These are phyloP conservation scores for Polygonum maritimum DNA, from an alignment of 148 eudicot genomes.

Conservation along the genomic window DNA sequence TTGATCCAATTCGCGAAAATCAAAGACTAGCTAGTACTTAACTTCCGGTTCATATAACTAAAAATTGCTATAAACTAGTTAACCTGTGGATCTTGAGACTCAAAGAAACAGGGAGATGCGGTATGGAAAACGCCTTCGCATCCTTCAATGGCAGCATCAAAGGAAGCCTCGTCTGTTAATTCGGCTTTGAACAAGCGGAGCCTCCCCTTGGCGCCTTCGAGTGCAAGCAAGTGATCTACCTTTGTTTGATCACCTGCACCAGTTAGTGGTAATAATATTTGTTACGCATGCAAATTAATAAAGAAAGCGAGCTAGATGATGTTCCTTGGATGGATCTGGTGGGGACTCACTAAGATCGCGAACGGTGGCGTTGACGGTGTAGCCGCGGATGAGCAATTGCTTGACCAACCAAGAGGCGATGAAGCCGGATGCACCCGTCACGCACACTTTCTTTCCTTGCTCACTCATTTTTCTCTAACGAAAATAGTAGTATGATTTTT, in stretches of 20 bases:
- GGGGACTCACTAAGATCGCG: conserved; percentile 6
- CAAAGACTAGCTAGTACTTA: no score
- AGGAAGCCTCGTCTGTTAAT: conserved; percentile 22
- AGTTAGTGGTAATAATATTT: no score
- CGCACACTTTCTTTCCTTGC: conserved; percentile 15
- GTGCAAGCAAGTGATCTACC: conserved; percentile 27
- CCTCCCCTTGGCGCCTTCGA: conserved; percentile 34
- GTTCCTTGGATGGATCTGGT: no score
- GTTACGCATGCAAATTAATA: neutral
- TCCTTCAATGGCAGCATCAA: conserved; percentile 25
- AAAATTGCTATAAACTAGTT: neutral
- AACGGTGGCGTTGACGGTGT: conserved; percentile 18
- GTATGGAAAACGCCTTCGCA: conserved; percentile 34
- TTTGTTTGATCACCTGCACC: conserved; percentile 2
- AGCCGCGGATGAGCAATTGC: conserved; percentile 17
- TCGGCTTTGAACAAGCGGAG: conserved; percentile 36
- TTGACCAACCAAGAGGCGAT: conserved; percentile 19
- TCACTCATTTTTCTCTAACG: conserved; percentile 9
- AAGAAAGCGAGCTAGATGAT: no score
- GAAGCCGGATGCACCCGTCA: conserved; percentile 21
- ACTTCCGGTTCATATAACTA: no score
- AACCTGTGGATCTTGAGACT: conserved; percentile 32
- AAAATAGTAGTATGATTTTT: no score
- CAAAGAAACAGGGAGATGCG: conserved; percentile 24
- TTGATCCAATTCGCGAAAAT: neutral